Conservation (phyloP, 1,284 basidiomycete genomes). For the Trametes pubescens region DNA sequence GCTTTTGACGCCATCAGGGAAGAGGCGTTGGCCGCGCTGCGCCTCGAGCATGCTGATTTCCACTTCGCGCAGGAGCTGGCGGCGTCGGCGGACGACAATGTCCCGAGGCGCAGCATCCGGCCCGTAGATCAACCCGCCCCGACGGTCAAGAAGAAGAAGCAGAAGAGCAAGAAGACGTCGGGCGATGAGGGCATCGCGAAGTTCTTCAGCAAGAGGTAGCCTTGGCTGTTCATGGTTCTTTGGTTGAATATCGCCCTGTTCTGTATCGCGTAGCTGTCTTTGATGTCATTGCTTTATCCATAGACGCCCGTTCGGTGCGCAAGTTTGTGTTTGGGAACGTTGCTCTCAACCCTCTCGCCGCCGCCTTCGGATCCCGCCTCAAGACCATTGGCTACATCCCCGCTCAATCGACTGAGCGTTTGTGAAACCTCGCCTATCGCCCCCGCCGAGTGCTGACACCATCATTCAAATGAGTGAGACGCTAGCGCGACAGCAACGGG, state of each 20-base stretch:
- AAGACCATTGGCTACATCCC: neutral
- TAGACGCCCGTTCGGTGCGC: constrained; percentile 5
- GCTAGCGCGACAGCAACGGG: constrained; percentile 24
- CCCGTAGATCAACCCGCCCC: constrained; percentile 27
- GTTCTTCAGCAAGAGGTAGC: constrained; percentile 65
- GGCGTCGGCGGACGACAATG: constrained; percentile 28
- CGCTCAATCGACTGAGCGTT: neutral
- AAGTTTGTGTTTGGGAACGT: no score
- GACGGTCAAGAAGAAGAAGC: constrained; percentile 51
- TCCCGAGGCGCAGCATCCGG: constrained; percentile 29
- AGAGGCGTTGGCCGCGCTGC: constrained; percentile 56
- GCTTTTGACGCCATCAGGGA: constrained; percentile 39
- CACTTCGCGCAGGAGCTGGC: constrained; percentile 85
- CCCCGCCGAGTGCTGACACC: constrained; percentile 6
- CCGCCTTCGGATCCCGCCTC: neutral
- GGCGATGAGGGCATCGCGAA: constrained; percentile 71
- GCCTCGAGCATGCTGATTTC: constrained; percentile 85
- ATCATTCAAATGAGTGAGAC: constrained; percentile 18
- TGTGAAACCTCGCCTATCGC: neutral
- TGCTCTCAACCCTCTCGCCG: neutral
- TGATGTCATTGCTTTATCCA: constrained; percentile 9
- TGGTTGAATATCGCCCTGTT: no score
- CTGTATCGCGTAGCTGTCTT: constrained; percentile 14
- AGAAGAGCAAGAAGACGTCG: constrained; percentile 47
- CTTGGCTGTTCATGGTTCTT: no score